These are phyloP conservation scores for Saposhnikovia divaricata DNA, from an alignment of 129 eudicot species.

Conservation along the genomic window DNA sequence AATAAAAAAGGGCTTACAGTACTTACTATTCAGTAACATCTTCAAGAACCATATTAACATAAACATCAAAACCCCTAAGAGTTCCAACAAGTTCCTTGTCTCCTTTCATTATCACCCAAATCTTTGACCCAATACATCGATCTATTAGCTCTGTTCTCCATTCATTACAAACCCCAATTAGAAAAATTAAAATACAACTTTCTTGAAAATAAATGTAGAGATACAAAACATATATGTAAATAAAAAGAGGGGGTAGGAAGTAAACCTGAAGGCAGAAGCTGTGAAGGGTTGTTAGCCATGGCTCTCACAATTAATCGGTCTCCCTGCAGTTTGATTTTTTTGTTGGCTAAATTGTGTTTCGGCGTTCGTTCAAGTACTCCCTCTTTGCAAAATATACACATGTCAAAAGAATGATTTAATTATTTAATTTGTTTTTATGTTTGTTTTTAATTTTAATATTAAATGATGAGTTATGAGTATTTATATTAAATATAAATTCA, in stretches of 20 bases:
- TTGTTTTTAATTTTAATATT: too few species aligned
- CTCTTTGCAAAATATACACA: too few species aligned
- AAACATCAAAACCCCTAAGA: conserved; percentile 87
- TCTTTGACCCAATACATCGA: conserved; percentile 90
- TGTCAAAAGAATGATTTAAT: too few species aligned
- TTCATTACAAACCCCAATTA: not conserved
- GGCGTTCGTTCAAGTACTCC: too few species aligned
- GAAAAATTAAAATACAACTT: not conserved
- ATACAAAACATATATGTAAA: not conserved
- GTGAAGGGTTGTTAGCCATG: conserved; percentile 87
- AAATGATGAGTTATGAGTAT: too few species aligned
- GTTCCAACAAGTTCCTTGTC: conserved; percentile 97
- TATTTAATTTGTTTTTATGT: too few species aligned
- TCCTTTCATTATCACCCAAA: conserved; percentile 98
- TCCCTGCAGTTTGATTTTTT: not conserved
- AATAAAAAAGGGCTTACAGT: not conserved
- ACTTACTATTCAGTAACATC: conserved; percentile 96
- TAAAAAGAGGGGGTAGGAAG: not conserved
- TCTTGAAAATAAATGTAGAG: not conserved
- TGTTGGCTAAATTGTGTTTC: not conserved
- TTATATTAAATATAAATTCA: too few species aligned
- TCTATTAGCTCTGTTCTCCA: conserved; percentile 71
- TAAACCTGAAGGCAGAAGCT: conserved; percentile 83
- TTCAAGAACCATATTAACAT: conserved; percentile 98
- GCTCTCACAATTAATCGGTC: not conserved